These are phyloP conservation scores for Fomitopsis pinicola DNA, from an alignment of 1,284 basidiomycete species.

Conservation along the genomic window DNA sequence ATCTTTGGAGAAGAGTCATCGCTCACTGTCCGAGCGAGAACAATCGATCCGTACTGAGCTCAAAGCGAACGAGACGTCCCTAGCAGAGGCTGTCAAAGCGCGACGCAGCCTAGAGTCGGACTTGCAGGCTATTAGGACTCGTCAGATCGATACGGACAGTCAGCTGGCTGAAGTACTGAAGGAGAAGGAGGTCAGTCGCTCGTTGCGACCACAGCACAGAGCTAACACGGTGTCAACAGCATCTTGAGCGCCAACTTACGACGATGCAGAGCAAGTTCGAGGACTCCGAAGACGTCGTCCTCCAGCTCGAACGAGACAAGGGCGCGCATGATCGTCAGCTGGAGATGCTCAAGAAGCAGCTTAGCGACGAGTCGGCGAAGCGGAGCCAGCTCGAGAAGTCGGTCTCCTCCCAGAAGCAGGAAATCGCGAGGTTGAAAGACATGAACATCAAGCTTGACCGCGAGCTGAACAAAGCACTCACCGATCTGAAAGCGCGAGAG, in stretches of 20 bases:
- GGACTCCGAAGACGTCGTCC: conserved; percentile 83
- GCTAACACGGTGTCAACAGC: conserved; percentile 7
- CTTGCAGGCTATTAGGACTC: conserved; percentile 65
- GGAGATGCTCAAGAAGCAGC: conserved; percentile 62
- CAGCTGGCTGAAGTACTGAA: conserved; percentile 60
- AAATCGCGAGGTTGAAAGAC: conserved; percentile 68
- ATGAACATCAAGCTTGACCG: conserved; percentile 71
- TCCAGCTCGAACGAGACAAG: conserved; percentile 82
- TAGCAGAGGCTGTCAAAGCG: conserved; percentile 67
- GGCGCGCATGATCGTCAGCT: conserved; percentile 70
- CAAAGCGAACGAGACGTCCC: conserved; percentile 46
- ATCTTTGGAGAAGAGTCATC: conserved; percentile 54
- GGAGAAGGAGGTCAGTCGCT: conserved; percentile 63
- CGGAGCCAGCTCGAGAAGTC: conserved; percentile 72
- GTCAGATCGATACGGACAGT: conserved; percentile 68
- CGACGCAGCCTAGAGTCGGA: conserved; percentile 74
- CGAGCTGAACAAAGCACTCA: conserved; percentile 76
- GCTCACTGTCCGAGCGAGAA: conserved; percentile 60
- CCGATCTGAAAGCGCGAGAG: conserved; percentile 79
- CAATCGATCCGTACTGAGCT: conserved; percentile 47
- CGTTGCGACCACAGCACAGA: not conserved
- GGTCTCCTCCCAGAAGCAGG: conserved; percentile 60
- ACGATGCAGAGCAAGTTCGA: conserved; percentile 74
- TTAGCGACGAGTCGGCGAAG: conserved; percentile 67
- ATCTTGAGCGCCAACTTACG: conserved; percentile 76